Percentiles rank a stretch among this genome's conserved stretches.
Evolutionary conservation across 306 rosid genomes (phyloP).

Genomic region (Prunus fruticosa): DNA sequence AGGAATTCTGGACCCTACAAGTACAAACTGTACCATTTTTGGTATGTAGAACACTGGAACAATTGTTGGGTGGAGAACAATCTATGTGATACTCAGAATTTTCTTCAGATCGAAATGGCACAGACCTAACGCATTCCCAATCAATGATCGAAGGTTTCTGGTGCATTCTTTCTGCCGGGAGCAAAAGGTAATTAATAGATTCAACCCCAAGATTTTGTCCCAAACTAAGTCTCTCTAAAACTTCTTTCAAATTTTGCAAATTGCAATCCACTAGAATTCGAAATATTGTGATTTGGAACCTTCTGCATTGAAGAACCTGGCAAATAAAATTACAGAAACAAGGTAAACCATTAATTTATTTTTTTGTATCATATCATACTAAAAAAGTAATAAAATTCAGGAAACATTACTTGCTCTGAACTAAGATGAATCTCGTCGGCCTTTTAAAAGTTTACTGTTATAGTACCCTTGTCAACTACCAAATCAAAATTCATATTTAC

Average conservation of each 20-base stretch:
- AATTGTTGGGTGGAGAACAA: slow-evolving; percentile 11
- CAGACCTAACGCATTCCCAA: slow-evolving; percentile 48
- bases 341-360: not conserved
- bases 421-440: slow-evolving; percentile 40
- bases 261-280: slow-evolving; percentile 32
- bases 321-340: slow-evolving; percentile 15
- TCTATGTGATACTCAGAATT: slow-evolving; percentile 7
- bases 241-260: not conserved
- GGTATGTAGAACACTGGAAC: slow-evolving; percentile 24
- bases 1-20: slow-evolving; percentile 47
- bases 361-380: not conserved
- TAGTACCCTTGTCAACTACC: slow-evolving; percentile 43
- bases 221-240: not conserved
- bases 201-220: not conserved
- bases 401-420: slow-evolving; percentile 41
- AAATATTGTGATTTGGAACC: slow-evolving; percentile 60
- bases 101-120: slow-evolving; percentile 16
- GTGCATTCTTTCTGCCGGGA: slow-evolving; percentile 24
- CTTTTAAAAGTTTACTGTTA: slow-evolving; percentile 38
- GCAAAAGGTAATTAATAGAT: not conserved
- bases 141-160: slow-evolving; percentile 28
- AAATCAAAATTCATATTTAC: slow-evolving; percentile 41
- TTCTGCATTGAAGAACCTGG: slow-evolving; percentile 57
- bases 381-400: not conserved
- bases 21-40: slow-evolving; percentile 44